Evolutionary conservation across 805 yeast species (phyloP).

Genomic region (Schwanniomyces vanrijiae): DNA sequence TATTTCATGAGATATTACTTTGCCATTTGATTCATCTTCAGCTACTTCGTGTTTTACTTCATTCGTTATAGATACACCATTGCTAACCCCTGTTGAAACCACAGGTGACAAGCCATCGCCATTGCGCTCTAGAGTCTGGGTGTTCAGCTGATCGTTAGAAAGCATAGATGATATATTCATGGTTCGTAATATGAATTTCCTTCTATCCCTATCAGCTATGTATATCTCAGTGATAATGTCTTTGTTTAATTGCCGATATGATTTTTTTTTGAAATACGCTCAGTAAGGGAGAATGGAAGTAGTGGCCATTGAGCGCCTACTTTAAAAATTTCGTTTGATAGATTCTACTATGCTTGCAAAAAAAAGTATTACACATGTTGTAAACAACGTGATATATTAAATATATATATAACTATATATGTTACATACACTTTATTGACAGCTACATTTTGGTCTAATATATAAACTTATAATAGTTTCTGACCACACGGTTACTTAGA

Average conservation of each 20-base stretch:
- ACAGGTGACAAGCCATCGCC: neutral
- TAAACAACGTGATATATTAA: neutral
- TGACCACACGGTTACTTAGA: neutral
- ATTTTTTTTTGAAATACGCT: conserved; percentile 7
- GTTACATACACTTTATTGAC: neutral
- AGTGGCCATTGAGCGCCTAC: conserved; percentile 7
- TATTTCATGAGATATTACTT: neutral
- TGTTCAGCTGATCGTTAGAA: conserved; percentile 21
- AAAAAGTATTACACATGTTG: neutral
- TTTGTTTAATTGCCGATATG: neutral
- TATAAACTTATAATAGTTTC: neutral
- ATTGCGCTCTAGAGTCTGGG: conserved; percentile 7
- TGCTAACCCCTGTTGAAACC: neutral
- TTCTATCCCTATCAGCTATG: neutral
- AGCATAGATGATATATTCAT: conserved; percentile 40
- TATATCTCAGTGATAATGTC: neutral
- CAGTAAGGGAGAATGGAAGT: conserved; percentile 6
- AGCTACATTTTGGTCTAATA: neutral
- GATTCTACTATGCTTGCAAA: neutral
- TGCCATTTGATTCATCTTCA: neutral
- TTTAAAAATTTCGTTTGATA: conserved; percentile 7
- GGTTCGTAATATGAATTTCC: conserved; percentile 1
- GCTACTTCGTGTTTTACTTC: neutral
- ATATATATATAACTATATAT: neutral
- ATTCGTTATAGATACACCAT: neutral